Evolutionary conservation across 2,329 filamentous ascomycete genomes (phyloP).

Genomic region (Penicillium sp.): DNA sequence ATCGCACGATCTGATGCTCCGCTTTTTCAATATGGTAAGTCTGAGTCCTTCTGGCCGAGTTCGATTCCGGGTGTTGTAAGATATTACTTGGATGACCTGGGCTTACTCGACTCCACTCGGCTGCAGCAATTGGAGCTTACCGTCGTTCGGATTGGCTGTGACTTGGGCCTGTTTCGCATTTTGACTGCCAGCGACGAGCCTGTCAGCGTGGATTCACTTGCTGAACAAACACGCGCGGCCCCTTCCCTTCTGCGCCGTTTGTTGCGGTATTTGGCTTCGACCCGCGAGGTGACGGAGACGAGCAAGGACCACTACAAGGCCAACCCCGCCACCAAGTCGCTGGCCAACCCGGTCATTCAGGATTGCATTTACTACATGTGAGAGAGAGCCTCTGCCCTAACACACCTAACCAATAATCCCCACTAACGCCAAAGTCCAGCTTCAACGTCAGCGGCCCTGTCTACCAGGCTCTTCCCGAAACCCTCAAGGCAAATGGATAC

Average conservation of each 20-base stretch:
- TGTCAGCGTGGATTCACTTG: slow-evolving; percentile 20
- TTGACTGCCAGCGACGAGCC: slow-evolving; percentile 12
- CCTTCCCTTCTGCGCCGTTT: slow-evolving; percentile 21
- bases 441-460: slow-evolving; percentile 10
- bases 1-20: no score
- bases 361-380: slow-evolving; percentile 26
- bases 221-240: slow-evolving; percentile 13
- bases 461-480: slow-evolving; percentile 23
- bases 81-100: no score
- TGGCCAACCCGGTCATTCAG: slow-evolving; percentile 19
- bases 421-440: no score
- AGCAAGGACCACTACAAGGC: slow-evolving; percentile 20
- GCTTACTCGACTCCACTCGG: no score
- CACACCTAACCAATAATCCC: neutral
- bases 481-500: slow-evolving; percentile 28
- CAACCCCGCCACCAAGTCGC: slow-evolving; percentile 24
- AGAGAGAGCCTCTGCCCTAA: neutral
- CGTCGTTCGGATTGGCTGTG: slow-evolving; percentile 19
- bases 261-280: slow-evolving; percentile 31
- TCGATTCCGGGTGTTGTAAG: no score
- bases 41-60: no score
- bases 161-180: slow-evolving; percentile 25
- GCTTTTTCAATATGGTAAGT: no score
- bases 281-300: slow-evolving; percentile 16
- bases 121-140: slow-evolving; percentile 24